Conservation (phyloP, 192 early-diverging fungal genomes). For the Ambispora gerdemannii region DNA sequence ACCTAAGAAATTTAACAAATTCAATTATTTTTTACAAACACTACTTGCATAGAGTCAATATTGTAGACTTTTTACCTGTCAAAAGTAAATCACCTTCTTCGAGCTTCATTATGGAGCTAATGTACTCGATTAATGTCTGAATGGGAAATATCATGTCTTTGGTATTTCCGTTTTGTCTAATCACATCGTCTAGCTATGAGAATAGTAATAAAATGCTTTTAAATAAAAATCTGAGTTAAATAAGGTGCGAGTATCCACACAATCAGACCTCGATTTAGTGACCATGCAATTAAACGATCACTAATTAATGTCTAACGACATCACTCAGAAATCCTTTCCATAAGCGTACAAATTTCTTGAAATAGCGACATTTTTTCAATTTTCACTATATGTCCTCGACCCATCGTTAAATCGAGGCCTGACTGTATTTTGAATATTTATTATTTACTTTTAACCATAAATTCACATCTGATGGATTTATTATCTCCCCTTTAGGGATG, state of each 20-base stretch:
- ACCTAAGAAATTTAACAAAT: slow-evolving; percentile 34
- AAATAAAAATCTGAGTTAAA: too few relatives aligned
- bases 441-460: slow-evolving; percentile 71
- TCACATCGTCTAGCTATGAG: slow-evolving; percentile 58
- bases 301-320: too few relatives aligned
- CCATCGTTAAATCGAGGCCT: too few relatives aligned
- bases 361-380: too few relatives aligned
- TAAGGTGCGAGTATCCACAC: too few relatives aligned
- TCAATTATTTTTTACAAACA: not conserved
- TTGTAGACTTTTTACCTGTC: slow-evolving; percentile 56
- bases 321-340: too few relatives aligned
- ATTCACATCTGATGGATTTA: slow-evolving; percentile 70
- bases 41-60: not conserved
- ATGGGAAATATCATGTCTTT: slow-evolving; percentile 92
- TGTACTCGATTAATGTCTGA: slow-evolving; percentile 73
- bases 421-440: too few relatives aligned
- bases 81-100: slow-evolving; percentile 88
- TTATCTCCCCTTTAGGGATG: slow-evolving; percentile 64
- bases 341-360: too few relatives aligned
- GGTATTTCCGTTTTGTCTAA: slow-evolving; percentile 83
- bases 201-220: slow-evolving; percentile 7
- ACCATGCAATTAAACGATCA: too few relatives aligned
- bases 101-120: slow-evolving; percentile 84
- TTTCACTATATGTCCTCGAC: too few relatives aligned
- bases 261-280: too few relatives aligned